Evolutionary conservation across 768 basidiomycete genomes (phyloP), one percentile per base, ranked within the genome.

Genomic region (Psilocybe cyanescens): DNA sequence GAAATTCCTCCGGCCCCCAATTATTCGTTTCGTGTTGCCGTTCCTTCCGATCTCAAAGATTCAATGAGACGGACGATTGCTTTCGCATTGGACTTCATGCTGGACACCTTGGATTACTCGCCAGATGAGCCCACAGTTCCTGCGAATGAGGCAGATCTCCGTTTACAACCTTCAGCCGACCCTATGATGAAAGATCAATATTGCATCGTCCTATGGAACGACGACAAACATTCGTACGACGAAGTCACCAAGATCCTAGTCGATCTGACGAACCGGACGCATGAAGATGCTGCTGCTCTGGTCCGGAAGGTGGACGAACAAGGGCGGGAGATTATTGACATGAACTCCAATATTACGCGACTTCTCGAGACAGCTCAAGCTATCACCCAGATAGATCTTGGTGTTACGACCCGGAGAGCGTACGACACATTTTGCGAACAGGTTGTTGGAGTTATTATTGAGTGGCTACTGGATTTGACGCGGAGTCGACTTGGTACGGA

Each of bases 211-310:
- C 75, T 99, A 4, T 98, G 95, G 95, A 95, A 96, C 76, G 96
- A 97, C 74, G 97, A 99, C 74, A 97, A 96, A 67, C 97, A 98
- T 74, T 95, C 94, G 0, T 91, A 90, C 68, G 88, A 90, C 54
- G 95, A 99, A 69, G 88, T 97, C 57, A 89, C 90, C 63, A 83
- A 86, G 62, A 82, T 94, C 45, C 75, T 93, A 5, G 79, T 81
- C 59, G 90, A 90, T 48, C 74, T 82, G 68, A 81, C 82, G 0
- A 76, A 76, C 58, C 81, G 83, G 19, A 74, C 85, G 8, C 74
- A 76, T 19, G 86, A 86, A 41, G 87, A 90, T 30, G 90, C 91
- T 0, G 67, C 75, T 0, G 81, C 77, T 1, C 74, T 87, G 41
- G 85, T 84, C 0, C 79, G 84, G 49, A 75, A 81, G 41, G 83